phyloP scores from a whole-genome alignment of 371 early-diverging fungal species.

The Zopfochytrium polystomum region DNA sequence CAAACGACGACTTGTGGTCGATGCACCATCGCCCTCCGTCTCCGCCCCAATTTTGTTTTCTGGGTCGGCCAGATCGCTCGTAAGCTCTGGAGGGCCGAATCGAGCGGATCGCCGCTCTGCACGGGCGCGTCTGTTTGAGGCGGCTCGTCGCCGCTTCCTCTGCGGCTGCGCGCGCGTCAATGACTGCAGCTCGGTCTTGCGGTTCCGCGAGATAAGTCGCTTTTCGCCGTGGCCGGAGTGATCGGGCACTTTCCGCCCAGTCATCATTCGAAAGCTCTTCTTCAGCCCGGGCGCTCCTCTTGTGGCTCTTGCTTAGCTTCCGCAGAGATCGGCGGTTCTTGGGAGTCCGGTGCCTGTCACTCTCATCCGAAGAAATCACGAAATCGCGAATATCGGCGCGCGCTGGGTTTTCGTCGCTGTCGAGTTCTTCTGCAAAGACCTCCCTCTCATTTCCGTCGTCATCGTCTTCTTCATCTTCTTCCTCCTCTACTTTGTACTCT shows the following conservation, averaged over 20 bases:
- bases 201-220: too few species aligned
- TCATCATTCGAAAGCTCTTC: too few species aligned
- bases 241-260: too few species aligned
- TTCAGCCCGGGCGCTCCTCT: too few species aligned
- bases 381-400: neutral
- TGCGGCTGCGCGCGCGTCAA: too few species aligned
- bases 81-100: neutral
- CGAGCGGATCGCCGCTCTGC: neutral
- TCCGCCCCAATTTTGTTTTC: neutral
- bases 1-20: conserved; percentile 1
- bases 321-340: too few species aligned
- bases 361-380: neutral
- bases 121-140: too few species aligned
- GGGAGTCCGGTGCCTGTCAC: too few species aligned
- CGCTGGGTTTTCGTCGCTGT: conserved; percentile 1
- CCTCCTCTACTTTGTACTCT: neutral
- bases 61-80: neutral
- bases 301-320: too few species aligned
- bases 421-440: neutral
- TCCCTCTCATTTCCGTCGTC: neutral
- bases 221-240: too few species aligned
- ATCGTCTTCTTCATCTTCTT: neutral
- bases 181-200: too few species aligned
- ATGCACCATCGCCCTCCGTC: neutral
- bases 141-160: too few species aligned